Evolutionary conservation across 2,329 filamentous ascomycete genomes (phyloP), one percentile per base, ranked within the genome.

Genomic region (Diaporthe sp.): DNA sequence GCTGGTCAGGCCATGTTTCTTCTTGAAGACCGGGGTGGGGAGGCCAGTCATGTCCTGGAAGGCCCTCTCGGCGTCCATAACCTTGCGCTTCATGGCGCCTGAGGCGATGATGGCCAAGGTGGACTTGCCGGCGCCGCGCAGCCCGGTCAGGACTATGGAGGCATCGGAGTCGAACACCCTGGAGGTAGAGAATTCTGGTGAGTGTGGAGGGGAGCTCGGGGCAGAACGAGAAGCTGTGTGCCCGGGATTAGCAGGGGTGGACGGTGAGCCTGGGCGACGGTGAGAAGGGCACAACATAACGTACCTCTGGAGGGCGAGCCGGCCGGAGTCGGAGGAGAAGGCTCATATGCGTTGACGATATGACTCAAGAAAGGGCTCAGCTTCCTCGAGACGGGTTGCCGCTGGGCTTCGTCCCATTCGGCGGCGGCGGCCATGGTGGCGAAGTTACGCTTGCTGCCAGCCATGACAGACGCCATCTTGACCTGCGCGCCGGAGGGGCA

Each of bases 31-130:
- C 4, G 89, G 87, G 66, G 91, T 90, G 2, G 92, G 90, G 19
- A 90, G 84, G 12, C 92, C 91, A 0, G 90, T 91, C 5, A 86
- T 84, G 69, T 93, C 89, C 55, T 92, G 88, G 77, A 96, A 96
- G 61, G 88, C 87, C 54, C 88, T 87, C 77, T 95, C 93, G 45
- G 92, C 88, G 76, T 95, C 93, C 71, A 95, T 85, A 3, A 95
- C 86, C 71, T 90, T 90, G 54, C 92, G 87, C 71, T 91, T 90
- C 81, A 94, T 91, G 66, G 92, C 92, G 10, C 92, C 91, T 0
- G 93, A 93, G 8, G 93, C 92, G 76, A 96, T 94, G 64, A 96
- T 89, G 19, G 92, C 94, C 15, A 96, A 85, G 1, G 92, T 95
- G 2, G 93, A 93, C 82, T 95, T 95, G 22, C 94, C 94, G 7